A percentile compares a stretch with the other conserved stretches of the same genome.
Evolutionary conservation across 495 filamentous ascomycete species (phyloP).

Genomic region (Poronia punctata): DNA sequence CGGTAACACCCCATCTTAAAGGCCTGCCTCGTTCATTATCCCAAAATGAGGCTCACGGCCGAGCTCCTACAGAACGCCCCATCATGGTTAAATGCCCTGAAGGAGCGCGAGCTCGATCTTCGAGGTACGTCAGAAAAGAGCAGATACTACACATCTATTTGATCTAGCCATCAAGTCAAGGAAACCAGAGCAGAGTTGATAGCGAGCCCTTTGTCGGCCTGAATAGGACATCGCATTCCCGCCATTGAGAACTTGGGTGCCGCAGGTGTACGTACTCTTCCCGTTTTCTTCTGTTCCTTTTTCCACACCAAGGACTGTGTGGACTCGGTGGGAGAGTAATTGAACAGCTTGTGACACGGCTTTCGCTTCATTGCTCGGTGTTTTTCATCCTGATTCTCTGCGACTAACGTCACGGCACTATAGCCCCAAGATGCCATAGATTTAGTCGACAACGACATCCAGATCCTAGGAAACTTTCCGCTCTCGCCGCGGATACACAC

Average conservation of each 20-base stretch:
- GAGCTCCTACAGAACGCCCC: slow-evolving; percentile 87
- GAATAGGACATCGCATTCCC: slow-evolving; percentile 94
- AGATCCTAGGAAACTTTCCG: slow-evolving; percentile 86
- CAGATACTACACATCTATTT: slow-evolving; percentile 88
- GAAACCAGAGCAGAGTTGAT: slow-evolving; percentile 71
- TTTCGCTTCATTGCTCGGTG: not conserved
- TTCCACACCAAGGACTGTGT: no score
- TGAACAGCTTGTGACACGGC: no score
- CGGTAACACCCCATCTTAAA: slow-evolving; percentile 10
- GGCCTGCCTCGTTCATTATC: slow-evolving; percentile 4
- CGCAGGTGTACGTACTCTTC: slow-evolving; percentile 61
- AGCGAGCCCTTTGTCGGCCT: slow-evolving; percentile 49
- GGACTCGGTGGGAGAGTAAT: no score
- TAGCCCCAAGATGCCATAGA: slow-evolving; percentile 88
- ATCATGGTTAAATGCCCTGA: slow-evolving; percentile 95
- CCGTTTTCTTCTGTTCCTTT: slow-evolving; percentile 3
- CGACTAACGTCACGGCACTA: no score
- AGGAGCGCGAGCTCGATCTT: slow-evolving; percentile 97
- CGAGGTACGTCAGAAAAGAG: slow-evolving; percentile 99
- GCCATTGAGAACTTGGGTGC: slow-evolving; percentile 97
- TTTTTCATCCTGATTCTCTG: no score
- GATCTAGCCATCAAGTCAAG: slow-evolving; percentile 33
- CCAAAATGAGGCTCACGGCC: slow-evolving; percentile 81
- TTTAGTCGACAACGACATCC: slow-evolving; percentile 96
- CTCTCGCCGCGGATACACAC: slow-evolving; percentile 78